Conservation (phyloP, 2,329 filamentous ascomycete species). For the Curvularia spicifera region DNA sequence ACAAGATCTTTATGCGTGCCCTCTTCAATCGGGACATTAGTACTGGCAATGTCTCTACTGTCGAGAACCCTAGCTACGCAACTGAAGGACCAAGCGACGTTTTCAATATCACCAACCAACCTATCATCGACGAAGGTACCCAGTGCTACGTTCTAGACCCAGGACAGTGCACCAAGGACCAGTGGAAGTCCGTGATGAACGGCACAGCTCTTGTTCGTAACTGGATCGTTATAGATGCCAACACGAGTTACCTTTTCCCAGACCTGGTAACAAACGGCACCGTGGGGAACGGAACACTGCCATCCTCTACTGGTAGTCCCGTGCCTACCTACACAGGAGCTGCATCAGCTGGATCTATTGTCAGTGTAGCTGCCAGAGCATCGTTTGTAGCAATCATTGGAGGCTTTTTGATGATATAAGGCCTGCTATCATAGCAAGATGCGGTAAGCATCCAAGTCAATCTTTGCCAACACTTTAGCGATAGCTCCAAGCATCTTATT, state of each 20-base stretch:
- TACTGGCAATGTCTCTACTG: constrained; percentile 57
- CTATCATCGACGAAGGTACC: constrained; percentile 49
- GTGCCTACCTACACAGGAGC: constrained; percentile 15
- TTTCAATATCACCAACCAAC: constrained; percentile 55
- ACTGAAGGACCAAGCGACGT: constrained; percentile 48
- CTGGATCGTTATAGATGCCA: constrained; percentile 46
- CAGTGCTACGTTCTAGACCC: constrained; percentile 44
- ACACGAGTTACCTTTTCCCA: constrained; percentile 41
- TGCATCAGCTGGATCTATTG: constrained; percentile 11
- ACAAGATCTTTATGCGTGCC: constrained; percentile 60
- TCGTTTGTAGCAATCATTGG: constrained; percentile 19
- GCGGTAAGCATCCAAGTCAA: background rate
- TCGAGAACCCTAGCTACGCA: constrained; percentile 48
- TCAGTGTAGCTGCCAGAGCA: constrained; percentile 12
- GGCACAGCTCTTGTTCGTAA: constrained; percentile 41
- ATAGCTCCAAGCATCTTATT: background rate
- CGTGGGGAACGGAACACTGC: constrained; percentile 13
- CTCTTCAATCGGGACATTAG: constrained; percentile 60
- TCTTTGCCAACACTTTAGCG: background rate
- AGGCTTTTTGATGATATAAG: constrained; percentile 19
- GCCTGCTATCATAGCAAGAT: background rate
- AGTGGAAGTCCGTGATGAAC: constrained; percentile 43
- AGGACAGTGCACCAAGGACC: constrained; percentile 39
- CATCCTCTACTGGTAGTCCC: background rate
- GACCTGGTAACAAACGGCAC: constrained; percentile 30